Percentiles rank a stretch among this genome's conserved stretches.
Evolutionary conservation across 768 basidiomycete species (phyloP).

Genomic region (Pleurotus tuber-regium): DNA sequence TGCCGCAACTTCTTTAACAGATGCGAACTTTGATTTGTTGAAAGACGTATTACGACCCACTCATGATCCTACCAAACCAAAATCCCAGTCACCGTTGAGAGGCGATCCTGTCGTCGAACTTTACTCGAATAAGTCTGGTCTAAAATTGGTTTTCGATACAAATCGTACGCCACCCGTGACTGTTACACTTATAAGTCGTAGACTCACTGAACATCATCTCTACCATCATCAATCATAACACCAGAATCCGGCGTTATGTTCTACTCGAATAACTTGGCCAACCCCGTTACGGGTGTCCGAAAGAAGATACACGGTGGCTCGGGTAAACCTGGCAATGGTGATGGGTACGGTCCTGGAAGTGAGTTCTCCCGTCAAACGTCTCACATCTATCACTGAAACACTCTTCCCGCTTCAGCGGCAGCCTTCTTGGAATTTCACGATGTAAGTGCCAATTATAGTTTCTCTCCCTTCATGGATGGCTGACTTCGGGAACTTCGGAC

Average conservation of each 20-base stretch:
- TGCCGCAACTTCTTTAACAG: slow-evolving; percentile 35
- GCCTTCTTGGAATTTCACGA: slow-evolving; percentile 72
- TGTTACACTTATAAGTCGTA: no score
- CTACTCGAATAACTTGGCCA: slow-evolving; percentile 59
- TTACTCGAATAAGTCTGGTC: slow-evolving; percentile 53
- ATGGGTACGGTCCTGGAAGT: slow-evolving; percentile 62
- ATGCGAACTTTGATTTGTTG: slow-evolving; percentile 43
- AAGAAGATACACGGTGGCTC: slow-evolving; percentile 78
- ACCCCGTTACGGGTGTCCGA: slow-evolving; percentile 47
- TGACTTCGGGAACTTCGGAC: not conserved
- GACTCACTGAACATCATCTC: no score
- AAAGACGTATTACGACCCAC: slow-evolving; percentile 36
- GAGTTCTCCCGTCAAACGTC: slow-evolving; percentile 22
- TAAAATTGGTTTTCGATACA: slow-evolving; percentile 59
- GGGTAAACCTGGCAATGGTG: slow-evolving; percentile 50
- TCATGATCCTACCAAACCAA: slow-evolving; percentile 22
- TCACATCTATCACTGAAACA: not conserved
- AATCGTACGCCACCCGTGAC: slow-evolving; percentile 68
- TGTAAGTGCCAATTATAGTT: slow-evolving; percentile 26
- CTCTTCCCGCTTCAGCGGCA: slow-evolving; percentile 47
- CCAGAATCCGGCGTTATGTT: slow-evolving; percentile 75
- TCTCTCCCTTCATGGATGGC: slow-evolving; percentile 9
- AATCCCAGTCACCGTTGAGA: slow-evolving; percentile 15
- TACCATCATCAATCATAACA: not conserved
- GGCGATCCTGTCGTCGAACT: slow-evolving; percentile 51